Percentiles rank a stretch among this genome's conserved stretches.
Conservation (phyloP, 768 basidiomycete genomes). For the Mycena belliarum region DNA sequence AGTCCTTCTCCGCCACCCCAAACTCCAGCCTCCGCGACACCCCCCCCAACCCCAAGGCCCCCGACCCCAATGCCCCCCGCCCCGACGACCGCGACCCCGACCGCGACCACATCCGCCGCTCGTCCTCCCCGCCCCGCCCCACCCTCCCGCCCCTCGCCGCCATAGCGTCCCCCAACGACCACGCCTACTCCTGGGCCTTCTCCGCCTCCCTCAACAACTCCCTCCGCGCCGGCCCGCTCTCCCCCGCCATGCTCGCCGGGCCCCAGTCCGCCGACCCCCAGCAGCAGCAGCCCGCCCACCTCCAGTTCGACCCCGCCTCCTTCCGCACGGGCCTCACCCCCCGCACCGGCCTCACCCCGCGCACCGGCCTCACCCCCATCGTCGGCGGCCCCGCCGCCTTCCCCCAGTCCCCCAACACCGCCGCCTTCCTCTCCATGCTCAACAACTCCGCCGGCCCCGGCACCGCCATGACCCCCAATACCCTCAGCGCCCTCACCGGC, state of each 20-base stretch:
- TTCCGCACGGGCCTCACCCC: conserved; percentile 89
- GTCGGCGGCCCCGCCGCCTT: conserved; percentile 74
- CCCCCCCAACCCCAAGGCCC: neutral
- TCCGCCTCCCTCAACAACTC: conserved; percentile 66
- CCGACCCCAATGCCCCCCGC: conserved; percentile 3
- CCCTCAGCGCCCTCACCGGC: conserved; percentile 78
- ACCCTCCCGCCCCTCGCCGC: conserved; percentile 81
- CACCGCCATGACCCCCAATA: conserved; percentile 69
- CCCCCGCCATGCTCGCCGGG: conserved; percentile 94
- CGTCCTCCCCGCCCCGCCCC: conserved; percentile 57
- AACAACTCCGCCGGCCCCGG: conserved; percentile 49
- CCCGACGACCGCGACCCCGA: neutral
- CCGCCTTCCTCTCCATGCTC: conserved; percentile 92
- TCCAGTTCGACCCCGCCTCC: conserved; percentile 67
- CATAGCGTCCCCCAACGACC: conserved; percentile 70
- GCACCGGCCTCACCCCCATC: conserved; percentile 83
- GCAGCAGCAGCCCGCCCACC: conserved; percentile 28
- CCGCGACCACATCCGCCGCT: conserved; percentile 29
- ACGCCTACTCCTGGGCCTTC: conserved; percentile 69
- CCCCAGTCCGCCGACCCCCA: conserved; percentile 55
- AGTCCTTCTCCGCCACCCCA: conserved; percentile 72
- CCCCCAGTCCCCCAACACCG: conserved; percentile 77
- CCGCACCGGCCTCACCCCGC: conserved; percentile 80
- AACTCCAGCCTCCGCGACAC: conserved; percentile 10
- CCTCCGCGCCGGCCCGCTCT: conserved; percentile 89